These are phyloP conservation scores for Xylariaceae sp. DNA, from an alignment of 2,329 filamentous ascomycete genomes.

Conservation along the genomic window DNA sequence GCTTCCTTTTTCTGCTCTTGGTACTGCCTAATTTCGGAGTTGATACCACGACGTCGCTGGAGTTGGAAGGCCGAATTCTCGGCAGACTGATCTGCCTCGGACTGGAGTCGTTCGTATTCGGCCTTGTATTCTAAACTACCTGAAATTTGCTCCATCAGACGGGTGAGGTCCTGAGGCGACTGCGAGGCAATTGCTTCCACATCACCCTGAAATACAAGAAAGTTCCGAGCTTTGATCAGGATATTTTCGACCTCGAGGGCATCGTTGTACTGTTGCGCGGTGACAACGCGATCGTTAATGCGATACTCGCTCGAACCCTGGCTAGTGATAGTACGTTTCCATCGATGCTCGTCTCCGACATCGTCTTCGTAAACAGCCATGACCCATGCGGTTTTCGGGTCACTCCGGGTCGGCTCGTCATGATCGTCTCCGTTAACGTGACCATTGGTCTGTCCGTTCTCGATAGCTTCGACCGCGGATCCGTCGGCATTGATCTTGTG, in stretches of 20 bases:
- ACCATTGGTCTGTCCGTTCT: constrained; percentile 59
- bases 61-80: constrained; percentile 88
- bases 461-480: constrained; percentile 55
- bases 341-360: constrained; percentile 86
- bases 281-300: constrained; percentile 88
- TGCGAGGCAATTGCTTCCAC: constrained; percentile 96
- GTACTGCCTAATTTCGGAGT: constrained; percentile 96
- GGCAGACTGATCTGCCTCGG: constrained; percentile 75
- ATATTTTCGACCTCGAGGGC: constrained; percentile 92
- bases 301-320: constrained; percentile 89
- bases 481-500: constrained; percentile 90
- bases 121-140: constrained; percentile 91
- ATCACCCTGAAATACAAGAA: constrained; percentile 96
- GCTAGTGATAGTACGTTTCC: constrained; percentile 91
- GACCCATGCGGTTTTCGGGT: constrained; percentile 95
- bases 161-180: constrained; percentile 86
- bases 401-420: constrained; percentile 63
- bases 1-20: constrained; percentile 95
- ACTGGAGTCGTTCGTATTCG: constrained; percentile 88
- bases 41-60: constrained; percentile 85
- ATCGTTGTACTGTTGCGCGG: constrained; percentile 88
- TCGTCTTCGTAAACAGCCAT: constrained; percentile 99
- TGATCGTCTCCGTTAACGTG: constrained; percentile 56
- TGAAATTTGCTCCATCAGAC: constrained; percentile 94
- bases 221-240: constrained; percentile 94